These are phyloP conservation scores for Colletotrichum neosansevieriae DNA, from an alignment of 2,329 filamentous ascomycete species.

Conservation along the genomic window DNA sequence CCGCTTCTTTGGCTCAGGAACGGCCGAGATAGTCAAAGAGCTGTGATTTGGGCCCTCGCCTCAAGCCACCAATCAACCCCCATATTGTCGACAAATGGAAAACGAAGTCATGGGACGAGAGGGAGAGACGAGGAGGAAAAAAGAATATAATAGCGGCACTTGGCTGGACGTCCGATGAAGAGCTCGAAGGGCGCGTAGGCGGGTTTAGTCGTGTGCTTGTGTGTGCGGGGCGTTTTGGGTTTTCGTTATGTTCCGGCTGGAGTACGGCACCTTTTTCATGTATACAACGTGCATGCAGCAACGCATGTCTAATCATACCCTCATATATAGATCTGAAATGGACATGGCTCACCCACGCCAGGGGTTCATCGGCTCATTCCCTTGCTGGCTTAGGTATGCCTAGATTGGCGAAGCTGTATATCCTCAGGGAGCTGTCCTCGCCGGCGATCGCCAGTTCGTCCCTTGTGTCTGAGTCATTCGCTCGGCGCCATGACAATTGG, in stretches of 20 bases:
- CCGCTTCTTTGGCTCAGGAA: slow-evolving; percentile 41
- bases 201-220: background rate
- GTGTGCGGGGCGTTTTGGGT: slow-evolving; percentile 20
- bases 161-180: slow-evolving; percentile 34
- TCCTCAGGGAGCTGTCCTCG: slow-evolving; percentile 71
- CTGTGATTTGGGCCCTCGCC: slow-evolving; percentile 45
- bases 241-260: slow-evolving; percentile 34
- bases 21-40: slow-evolving; percentile 51
- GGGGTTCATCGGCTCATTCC: slow-evolving; percentile 15
- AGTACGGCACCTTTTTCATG: slow-evolving; percentile 4
- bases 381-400: background rate
- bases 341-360: background rate
- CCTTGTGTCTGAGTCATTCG: slow-evolving; percentile 37
- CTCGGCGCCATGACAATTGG: slow-evolving; percentile 77
- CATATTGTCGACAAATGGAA: slow-evolving; percentile 8
- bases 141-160: slow-evolving; percentile 11
- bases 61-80: background rate
- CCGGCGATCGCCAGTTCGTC: slow-evolving; percentile 64
- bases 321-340: slow-evolving; percentile 37
- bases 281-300: slow-evolving; percentile 30
- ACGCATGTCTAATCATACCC: slow-evolving; percentile 38
- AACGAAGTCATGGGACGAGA: slow-evolving; percentile 16
- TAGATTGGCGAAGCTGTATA: slow-evolving; percentile 60
- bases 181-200: slow-evolving; percentile 37
- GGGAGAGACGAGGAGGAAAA: background rate